Evolutionary conservation across 441 rosid genomes (phyloP).

Genomic region (Kokia cookei): DNA sequence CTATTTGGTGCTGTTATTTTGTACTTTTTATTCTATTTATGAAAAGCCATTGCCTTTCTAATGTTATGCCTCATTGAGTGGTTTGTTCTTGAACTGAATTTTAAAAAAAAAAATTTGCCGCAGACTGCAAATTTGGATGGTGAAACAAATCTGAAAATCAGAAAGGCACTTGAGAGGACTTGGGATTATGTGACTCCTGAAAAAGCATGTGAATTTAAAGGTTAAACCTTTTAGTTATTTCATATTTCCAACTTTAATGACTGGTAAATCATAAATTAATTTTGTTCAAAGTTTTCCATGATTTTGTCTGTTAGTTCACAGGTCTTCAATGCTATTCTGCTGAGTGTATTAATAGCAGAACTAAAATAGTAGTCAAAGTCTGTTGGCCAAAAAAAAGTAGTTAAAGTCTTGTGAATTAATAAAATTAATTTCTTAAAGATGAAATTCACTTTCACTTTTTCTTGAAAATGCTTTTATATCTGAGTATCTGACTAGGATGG

Average conservation of each 20-base stretch:
- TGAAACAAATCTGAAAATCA: constrained; percentile 97
- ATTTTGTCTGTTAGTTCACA: background rate
- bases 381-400: too few species aligned
- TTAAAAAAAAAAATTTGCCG: constrained; percentile 6
- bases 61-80: constrained; percentile 1
- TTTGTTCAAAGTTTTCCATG: background rate
- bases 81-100: background rate
- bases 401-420: background rate
- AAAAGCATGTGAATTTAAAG: constrained; percentile 86
- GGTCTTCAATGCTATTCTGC: background rate
- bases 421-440: background rate
- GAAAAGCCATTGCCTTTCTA: background rate
- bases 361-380: background rate
- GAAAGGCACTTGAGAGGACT: constrained; percentile 96
- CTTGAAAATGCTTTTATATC: background rate
- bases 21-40: background rate
- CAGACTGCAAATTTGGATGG: constrained; percentile 99
- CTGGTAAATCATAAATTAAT: background rate
- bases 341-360: background rate
- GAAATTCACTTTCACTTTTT: background rate
- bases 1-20: background rate
- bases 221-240: constrained; percentile 25
- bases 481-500: background rate
- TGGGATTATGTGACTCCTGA: constrained; percentile 95
- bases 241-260: background rate